Evolutionary conservation across 192 early-diverging fungal species (phyloP).

Genomic region (Entrophospora sp.): DNA sequence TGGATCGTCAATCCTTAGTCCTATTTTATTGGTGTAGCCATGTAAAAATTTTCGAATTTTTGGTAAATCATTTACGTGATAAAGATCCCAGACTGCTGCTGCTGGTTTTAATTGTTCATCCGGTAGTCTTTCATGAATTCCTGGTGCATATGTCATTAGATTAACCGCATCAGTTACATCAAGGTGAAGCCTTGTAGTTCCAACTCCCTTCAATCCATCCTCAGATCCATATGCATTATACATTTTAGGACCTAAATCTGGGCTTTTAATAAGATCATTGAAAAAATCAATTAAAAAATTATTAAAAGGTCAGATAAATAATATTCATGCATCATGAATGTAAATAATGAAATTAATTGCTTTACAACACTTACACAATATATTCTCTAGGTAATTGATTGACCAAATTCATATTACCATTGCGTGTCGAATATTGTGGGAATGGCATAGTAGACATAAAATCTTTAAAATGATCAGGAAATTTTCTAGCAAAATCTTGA

Average conservation of each 20-base stretch:
- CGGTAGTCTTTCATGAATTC: background rate
- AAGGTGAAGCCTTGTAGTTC: slow-evolving; percentile 69
- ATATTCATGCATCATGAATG: too few relatives aligned
- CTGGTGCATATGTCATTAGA: slow-evolving; percentile 53
- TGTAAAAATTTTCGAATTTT: slow-evolving; percentile 34
- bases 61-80: slow-evolving; percentile 27
- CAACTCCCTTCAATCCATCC: slow-evolving; percentile 36
- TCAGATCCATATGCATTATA: slow-evolving; percentile 28
- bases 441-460: background rate
- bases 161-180: slow-evolving; percentile 78
- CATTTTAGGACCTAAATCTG: slow-evolving; percentile 10
- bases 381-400: background rate
- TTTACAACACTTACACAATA: too few relatives aligned
- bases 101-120: slow-evolving; percentile 16
- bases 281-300: too few relatives aligned
- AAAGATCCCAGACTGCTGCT: slow-evolving; percentile 61
- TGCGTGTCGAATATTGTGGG: background rate
- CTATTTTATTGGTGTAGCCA: slow-evolving; percentile 10
- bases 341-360: too few relatives aligned
- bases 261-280: background rate
- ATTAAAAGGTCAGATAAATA: too few relatives aligned
- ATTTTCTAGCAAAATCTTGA: background rate
- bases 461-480: background rate
- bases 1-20: slow-evolving; percentile 31
- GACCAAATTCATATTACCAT: background rate